Base-by-base conservation (phyloP, 2,329 filamentous ascomycete species). In the Chaetomiaceae sp. region DNA sequence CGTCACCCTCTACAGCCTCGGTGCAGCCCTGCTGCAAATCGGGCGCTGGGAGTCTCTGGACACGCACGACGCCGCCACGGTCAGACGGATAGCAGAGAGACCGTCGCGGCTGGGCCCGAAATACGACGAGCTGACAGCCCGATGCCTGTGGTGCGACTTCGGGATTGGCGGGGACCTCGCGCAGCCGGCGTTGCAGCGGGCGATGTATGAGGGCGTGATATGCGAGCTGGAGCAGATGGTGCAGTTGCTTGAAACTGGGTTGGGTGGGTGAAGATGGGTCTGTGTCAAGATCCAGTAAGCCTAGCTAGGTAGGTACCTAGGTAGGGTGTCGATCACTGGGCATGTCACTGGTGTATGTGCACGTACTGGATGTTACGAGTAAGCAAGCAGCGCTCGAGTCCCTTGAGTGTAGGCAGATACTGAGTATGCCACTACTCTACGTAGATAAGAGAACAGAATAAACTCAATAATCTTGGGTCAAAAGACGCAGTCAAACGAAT, bases 151-250 rank as follows among this genome's bases (percentile, higher is more conserved):
- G 6, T 46, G 37, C 14, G 43, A 46, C 9, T 46, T 46, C 10
- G 43, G 43, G 2, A 36, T 29, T 10, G 43, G 43, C 14, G 38
- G 17, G 6, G 43, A 46, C 10, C 37, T 40, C 0, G 41, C 22
- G 17, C 40, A 36, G 37, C 43, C 43, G 8, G 30, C 40, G 32
- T 14, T 46, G 1, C 37, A 46, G 6, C 22, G 18, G 17, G 43
- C 43, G 1, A 24, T 46, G 1, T 46, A 46, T n/a, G 37, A 41
- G 18, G 24, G 12, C 14, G 43, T 46, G 3, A 14, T 46, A 1
- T n/a, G 14, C 12, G 43, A 46, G 14, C 20, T 46, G n/a, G 43
- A 46, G 29, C 11, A 36, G 22, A 41, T 46, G 43, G 38, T 46
- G 10, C 17, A 5, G 11, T 10, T 46, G 15, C 35, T 45, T 8